Base-by-base conservation (phyloP, 192 early-diverging fungal genomes). In the Cetraspora pellucida region DNA sequence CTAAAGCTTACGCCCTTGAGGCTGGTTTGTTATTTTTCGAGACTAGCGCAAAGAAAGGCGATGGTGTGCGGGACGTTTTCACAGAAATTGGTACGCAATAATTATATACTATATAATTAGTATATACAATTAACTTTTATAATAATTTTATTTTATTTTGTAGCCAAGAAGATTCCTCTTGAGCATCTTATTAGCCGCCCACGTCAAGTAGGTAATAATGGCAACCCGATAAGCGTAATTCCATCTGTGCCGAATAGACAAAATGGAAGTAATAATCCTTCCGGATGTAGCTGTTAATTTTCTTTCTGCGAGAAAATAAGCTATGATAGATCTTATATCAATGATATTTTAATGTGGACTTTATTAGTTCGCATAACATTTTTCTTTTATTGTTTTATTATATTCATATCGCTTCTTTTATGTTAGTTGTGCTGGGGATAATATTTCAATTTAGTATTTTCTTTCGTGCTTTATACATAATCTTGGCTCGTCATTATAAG, bases 61-160 rank as follows among this genome's bases (percentile, higher is more conserved):
- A 92, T 49, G 91, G 90, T 58, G 94, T 98, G 3, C 88, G 91
- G 37, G 91, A 96, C 73, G 91, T 96, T 21, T 97, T 97, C 78
- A 96, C 91, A 44, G 95, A 98, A 79, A 95, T 98, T 84, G 91
- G 74, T 76, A 66, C 23, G 63, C 19, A 54, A 54, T 54, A 54
- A 44, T 30, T 19, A 44, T 8, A 44, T 17, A 21, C 3, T 23
- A 14, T 43, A 45, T 67, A 67, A 47, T 10, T 67, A 14, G 45
- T 16, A 9, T 44, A 23, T 44, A 21, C 45, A 67, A 67, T 52
- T 67, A 16, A 21, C 45, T n/a, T 49, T n/a, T 52, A 25, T 71
- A 37, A 2, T 52, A 31, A 52, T 52, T 31, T 72, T 54, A 49
- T 57, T 23, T 63, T 50, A 16, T 74, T 50, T 52, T 27, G n/a